Evolutionary conservation across 768 basidiomycete species (phyloP).

Genomic region (Lactifluus pinguis): DNA sequence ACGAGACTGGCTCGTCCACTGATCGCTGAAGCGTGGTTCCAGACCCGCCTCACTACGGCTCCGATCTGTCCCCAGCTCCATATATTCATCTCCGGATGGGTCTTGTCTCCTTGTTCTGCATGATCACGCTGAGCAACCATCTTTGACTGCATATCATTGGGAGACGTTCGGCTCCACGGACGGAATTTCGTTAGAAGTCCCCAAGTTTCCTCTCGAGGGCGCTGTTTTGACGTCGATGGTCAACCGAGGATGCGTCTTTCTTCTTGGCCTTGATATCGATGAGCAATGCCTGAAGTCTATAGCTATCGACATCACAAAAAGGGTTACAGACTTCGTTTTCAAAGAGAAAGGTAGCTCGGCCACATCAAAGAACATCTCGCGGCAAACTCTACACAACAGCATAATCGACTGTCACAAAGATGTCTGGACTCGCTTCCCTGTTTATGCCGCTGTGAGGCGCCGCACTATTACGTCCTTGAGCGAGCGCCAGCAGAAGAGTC

Average conservation of each 20-base stretch:
- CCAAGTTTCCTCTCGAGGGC: constrained; percentile 19
- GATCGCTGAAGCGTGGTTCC: neutral
- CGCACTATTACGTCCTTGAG: too few species aligned
- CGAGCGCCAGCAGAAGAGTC: too few species aligned
- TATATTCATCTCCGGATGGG: constrained; percentile 44
- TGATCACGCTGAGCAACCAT: neutral
- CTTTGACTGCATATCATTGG: neutral
- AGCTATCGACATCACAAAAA: constrained; percentile 44
- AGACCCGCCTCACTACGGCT: constrained; percentile 41
- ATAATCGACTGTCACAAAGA: too few species aligned
- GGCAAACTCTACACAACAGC: too few species aligned
- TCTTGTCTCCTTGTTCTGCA: constrained; percentile 39
- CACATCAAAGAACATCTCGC: neutral
- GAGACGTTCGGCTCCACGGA: too few species aligned
- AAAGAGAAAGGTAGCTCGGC: too few species aligned
- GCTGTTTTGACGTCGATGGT: constrained; percentile 36
- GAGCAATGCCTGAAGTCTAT: constrained; percentile 33
- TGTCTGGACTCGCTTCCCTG: too few species aligned
- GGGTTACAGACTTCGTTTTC: constrained; percentile 36
- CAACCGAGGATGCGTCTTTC: constrained; percentile 24
- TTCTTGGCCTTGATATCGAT: constrained; percentile 33
- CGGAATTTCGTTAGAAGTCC: constrained; percentile 25
- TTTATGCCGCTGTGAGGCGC: too few species aligned
- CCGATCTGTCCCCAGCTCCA: constrained; percentile 24
- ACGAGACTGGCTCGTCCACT: neutral